Evolutionary conservation across 2,329 filamentous ascomycete species (phyloP), one percentile per base, ranked within the genome.

Genomic region (Aspergillus chevalieri): DNA sequence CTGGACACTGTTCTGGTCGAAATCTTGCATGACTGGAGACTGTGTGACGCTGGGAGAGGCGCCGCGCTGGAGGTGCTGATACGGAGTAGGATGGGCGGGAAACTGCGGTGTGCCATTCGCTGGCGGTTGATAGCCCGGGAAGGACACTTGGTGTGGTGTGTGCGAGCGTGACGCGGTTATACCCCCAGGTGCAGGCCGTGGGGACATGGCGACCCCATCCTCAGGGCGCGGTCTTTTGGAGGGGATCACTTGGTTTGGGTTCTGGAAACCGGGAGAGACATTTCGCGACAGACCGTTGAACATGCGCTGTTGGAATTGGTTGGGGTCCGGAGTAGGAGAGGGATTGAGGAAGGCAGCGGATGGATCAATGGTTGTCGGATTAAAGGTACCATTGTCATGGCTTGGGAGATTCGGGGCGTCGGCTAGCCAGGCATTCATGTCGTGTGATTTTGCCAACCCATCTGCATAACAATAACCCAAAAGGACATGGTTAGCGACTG

Each of bases 201-300:
- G 90, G 28, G 90, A 94, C 66, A 87, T 85, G 58, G 84, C 85
- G 64, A 93, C 79, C 64, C 85, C 91, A 69, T 96, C 91, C 71
- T 95, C 89, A 47, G 87, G 86, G 43, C 88, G 82, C 47, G 87
- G 81, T 63, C 93, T 83, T 74, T 97, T 98, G 19, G 91, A 92
- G 51, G 92, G 92, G 58, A 95, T 85, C 63, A 95, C 84, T 44
- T 86, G 79, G 72, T 88, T 92, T 53, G 86, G 81, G 64, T 87
- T 87, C 64, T 86, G 81, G 69, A 88, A 92, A 51, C 83, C 83
- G 42, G 87, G 87, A 47, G 89, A 91, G 53, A 83, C 84, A 71
- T 89, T 91, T 78, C 89, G 88, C 77, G 87, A 85, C 63, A 79
- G 82, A 73, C 88, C 86, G 75, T 92, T 93, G 68, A 88, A 87